Base-by-base conservation (phyloP, 2,329 filamentous ascomycete species). In the Xylariomycetidae sp. region DNA sequence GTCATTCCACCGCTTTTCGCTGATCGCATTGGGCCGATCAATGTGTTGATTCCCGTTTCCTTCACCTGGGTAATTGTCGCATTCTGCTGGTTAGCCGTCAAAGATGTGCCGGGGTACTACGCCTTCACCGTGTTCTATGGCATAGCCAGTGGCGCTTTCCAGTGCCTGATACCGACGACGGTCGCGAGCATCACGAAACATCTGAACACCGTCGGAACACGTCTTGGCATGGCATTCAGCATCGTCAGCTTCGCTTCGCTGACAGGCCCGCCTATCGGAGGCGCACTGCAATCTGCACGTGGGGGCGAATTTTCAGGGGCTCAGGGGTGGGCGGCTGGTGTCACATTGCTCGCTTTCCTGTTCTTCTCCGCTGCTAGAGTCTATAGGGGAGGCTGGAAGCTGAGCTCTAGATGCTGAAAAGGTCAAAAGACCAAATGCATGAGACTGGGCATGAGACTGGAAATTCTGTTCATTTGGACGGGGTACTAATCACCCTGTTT, bases 201-300 rank as follows among this genome's bases (percentile, higher is more conserved):
- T 5, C 53, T 66, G 6, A 57, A 64, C 16, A 63, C 49, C 2
- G 51, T 63, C 2, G 63, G 63, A 0, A 63, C 62, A 2, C 48
- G 63, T 16, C 46, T 66, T 11, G 63, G 63, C 7, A 66, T 66
- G 62, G 59, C 56, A 1, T 66, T 66, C 9, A 56, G 47, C 27
- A 53, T 66, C 5, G 47, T 53, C 6, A 63, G 61, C 0, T 49
- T 65, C 27, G 59, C 59, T 2, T 54, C 59, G 0, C 33, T 66
- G 11, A 63, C 62, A 0, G 63, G 63, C 0, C 59, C 61, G 4
- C 63, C 63, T 0, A 53, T 66, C 14, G 63, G 63, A 0, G 63
- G 63, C 3, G 57, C 56, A 2, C 46, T 61, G 1, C 53, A 54
- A 36, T 45, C 36, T 0, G 45, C 47, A 2, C 48, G 38, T 0